These are phyloP conservation scores for Lasiosphaeria ovina DNA, from an alignment of 495 filamentous ascomycete genomes.

Conservation along the genomic window DNA sequence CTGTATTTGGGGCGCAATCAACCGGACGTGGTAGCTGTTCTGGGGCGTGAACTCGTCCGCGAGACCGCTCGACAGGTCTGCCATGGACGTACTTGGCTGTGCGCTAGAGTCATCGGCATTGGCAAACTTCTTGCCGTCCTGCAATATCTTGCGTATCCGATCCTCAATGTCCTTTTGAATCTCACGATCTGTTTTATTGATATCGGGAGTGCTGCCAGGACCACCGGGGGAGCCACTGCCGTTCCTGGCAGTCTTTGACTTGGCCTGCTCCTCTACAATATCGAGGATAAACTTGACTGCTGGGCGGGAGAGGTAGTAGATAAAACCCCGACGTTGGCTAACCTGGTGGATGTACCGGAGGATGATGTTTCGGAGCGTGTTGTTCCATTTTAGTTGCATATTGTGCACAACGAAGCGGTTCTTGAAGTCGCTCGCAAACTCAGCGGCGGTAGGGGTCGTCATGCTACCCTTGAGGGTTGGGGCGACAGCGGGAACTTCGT, in stretches of 20 bases:
- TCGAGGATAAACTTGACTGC: slow-evolving; percentile 98
- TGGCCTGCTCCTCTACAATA: slow-evolving; percentile 90
- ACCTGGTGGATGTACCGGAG: slow-evolving; percentile 97
- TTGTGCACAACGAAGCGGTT: slow-evolving; percentile 99
- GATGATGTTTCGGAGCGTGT: slow-evolving; percentile 91
- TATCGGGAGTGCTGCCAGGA: slow-evolving; percentile 34
- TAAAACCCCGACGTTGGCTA: slow-evolving; percentile 90
- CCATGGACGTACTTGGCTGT: slow-evolving; percentile 42
- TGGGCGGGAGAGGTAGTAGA: slow-evolving; percentile 94
- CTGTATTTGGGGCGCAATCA: slow-evolving; percentile 96
- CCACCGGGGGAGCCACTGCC: slow-evolving; percentile 35
- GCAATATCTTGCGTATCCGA: slow-evolving; percentile 82
- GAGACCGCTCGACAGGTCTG: slow-evolving; percentile 69
- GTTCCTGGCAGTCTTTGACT: slow-evolving; percentile 51
- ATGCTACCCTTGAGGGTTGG: slow-evolving; percentile 31
- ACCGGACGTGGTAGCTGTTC: slow-evolving; percentile 88
- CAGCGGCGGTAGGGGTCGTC: slow-evolving; percentile 53
- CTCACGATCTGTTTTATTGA: slow-evolving; percentile 48
- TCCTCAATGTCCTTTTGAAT: slow-evolving; percentile 70
- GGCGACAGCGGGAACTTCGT: slow-evolving; percentile 1
- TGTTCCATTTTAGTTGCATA: slow-evolving; percentile 97
- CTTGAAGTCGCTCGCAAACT: slow-evolving; percentile 89
- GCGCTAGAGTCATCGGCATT: slow-evolving; percentile 60
- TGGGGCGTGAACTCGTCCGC: slow-evolving; percentile 88
- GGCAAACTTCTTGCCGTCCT: slow-evolving; percentile 80